Percentiles rank a stretch among this genome's conserved stretches.
Evolutionary conservation across 805 yeast species (phyloP).

Genomic region (Zygoascus tannicola): DNA sequence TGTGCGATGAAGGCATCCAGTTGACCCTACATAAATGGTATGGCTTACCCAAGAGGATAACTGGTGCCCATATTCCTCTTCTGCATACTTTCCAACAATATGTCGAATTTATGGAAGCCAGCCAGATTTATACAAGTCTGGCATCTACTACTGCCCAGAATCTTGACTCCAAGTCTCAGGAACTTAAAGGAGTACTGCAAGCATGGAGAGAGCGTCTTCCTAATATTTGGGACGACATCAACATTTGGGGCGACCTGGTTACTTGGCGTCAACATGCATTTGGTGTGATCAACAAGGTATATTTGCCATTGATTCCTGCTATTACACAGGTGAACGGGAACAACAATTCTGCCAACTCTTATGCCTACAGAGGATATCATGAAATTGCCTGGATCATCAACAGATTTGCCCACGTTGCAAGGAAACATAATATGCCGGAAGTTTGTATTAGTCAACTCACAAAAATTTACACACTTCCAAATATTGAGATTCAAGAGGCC

Average conservation of each 20-base stretch:
- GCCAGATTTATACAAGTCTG: slow-evolving; percentile 81
- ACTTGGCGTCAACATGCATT: slow-evolving; percentile 99
- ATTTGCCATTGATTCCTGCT: slow-evolving; percentile 84
- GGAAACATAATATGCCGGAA: slow-evolving; percentile 94
- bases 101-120: slow-evolving; percentile 95
- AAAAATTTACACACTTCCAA: slow-evolving; percentile 89
- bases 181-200: slow-evolving; percentile 83
- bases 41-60: slow-evolving; percentile 59
- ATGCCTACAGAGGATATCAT: slow-evolving; percentile 95
- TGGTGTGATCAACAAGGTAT: slow-evolving; percentile 88
- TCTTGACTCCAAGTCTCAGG: slow-evolving; percentile 87
- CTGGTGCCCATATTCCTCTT: slow-evolving; percentile 79
- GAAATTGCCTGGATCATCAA: slow-evolving; percentile 99
- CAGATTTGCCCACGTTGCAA: slow-evolving; percentile 95
- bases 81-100: slow-evolving; percentile 94
- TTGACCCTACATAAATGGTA: slow-evolving; percentile 88
- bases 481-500: slow-evolving; percentile 97
- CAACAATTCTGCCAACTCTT: slow-evolving; percentile 61
- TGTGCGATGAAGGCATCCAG: slow-evolving; percentile 95
- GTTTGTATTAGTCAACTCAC: slow-evolving; percentile 90
- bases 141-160: slow-evolving; percentile 88
- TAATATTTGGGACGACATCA: slow-evolving; percentile 94
- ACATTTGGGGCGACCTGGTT: slow-evolving; percentile 93
- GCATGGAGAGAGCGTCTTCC: slow-evolving; percentile 98
- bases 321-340: slow-evolving; percentile 49